Base-by-base conservation (phyloP, 2,329 filamentous ascomycete species). In the Aspergillus sp. region DNA sequence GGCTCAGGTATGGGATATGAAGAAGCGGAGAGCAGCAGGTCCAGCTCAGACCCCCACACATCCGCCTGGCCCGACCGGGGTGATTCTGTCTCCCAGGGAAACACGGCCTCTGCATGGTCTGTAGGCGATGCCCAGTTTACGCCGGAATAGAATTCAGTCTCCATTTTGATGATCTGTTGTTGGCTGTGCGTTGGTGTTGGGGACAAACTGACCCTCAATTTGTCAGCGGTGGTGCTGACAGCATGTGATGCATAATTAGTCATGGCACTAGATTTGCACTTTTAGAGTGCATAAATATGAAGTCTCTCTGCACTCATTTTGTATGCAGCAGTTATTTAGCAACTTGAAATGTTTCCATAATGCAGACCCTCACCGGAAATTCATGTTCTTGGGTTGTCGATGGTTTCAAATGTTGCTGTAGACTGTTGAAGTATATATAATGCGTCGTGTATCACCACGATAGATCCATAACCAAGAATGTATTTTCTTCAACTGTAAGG, bases 1-100 rank as follows among this genome's bases (percentile, higher is more conserved):
- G 53, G 42, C 22, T 63, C 59, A 4, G 61, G 61, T 4, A 65
- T 22, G 15, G 62, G 60, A 41, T 65, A 65, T 4, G 63, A 64
- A 3, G 62, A 60, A 13, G 63, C 63, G 9, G 63, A 65, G 3
- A 65, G 60, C 18, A 65, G 34, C 18, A 56, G 57, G 7, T 56
- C 54, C 11, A 65, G 39, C 42, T 64, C 48, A n/a, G 62, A 15
- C 20, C 13, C 9, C 34, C 13, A n/a, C 32, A 3, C 18, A 3
- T 39, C 9, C 4, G 8, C 18, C 18, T 36, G 17, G 4, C 11
- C 48, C 34, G 18, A 34, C 9, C n/a, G 20, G 18, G 12, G 32
- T 48, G 18, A 22, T 9, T 5, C n/a, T 22, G 32, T 36, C 17
- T 49, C 48, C 48, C 48, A 49, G 34, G 34, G 34, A 6, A 49